A percentile compares a stretch with the other conserved stretches of the same genome.
Evolutionary conservation across 306 rosid genomes (phyloP).

Genomic region (Alnus rubra): DNA sequence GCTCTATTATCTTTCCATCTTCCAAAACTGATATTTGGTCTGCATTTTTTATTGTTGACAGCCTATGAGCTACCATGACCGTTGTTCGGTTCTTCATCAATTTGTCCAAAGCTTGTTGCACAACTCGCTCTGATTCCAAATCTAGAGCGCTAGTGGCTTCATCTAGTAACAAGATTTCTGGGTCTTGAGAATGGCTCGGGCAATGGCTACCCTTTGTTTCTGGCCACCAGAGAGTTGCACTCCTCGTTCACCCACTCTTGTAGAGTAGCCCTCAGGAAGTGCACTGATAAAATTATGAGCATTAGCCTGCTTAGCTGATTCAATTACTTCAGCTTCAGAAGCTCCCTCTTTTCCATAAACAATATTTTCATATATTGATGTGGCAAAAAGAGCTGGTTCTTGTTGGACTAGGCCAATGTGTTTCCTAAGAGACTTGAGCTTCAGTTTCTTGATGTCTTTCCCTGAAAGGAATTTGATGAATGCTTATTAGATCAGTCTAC

Average conservation of each 20-base stretch:
- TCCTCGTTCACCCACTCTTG: conserved; percentile 94
- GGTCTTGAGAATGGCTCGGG: conserved; percentile 83
- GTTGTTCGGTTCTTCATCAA: conserved; percentile 87
- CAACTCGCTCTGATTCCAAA: conserved; percentile 80
- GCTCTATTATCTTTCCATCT: conserved; percentile 88
- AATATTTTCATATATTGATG: conserved; percentile 82
- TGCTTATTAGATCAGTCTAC: conserved; percentile 16
- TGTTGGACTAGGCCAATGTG: conserved; percentile 94
- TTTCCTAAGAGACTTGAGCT: conserved; percentile 72
- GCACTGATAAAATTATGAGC: conserved; percentile 82
- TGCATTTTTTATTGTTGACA: conserved; percentile 85
- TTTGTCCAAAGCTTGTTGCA: conserved; percentile 83
- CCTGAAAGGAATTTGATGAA: conserved; percentile 54
- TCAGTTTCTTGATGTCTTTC: conserved; percentile 71
- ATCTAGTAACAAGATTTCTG: conserved; percentile 76
- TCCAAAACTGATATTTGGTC: conserved; percentile 90
- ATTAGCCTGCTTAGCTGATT: conserved; percentile 90
- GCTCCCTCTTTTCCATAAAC: conserved; percentile 88
- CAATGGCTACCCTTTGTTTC: conserved; percentile 88
- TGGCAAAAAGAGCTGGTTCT: conserved; percentile 93
- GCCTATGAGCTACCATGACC: conserved; percentile 86
- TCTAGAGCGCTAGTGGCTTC: conserved; percentile 96
- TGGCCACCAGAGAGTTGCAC: conserved; percentile 95
- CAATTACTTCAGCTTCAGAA: conserved; percentile 76
- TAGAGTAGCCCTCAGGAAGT: conserved; percentile 90